phyloP scores from a whole-genome alignment of 208 protist species.

The Phytomonas sp. region DNA sequence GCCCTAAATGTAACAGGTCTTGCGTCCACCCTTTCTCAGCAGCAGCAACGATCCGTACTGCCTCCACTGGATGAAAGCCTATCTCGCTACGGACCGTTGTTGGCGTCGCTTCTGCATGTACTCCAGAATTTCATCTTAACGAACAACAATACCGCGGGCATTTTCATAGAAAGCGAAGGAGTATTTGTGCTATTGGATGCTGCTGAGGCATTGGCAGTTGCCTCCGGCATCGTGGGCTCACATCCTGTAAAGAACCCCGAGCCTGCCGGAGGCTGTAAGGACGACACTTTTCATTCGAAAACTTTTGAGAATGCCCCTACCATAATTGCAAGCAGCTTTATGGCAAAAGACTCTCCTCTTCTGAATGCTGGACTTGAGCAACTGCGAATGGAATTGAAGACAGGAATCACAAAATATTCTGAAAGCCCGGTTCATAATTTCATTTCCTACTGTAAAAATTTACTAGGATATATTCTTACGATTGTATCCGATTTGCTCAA shows the following conservation, averaged over 20 bases:
- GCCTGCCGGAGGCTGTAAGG: neutral
- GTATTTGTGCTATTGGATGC: constrained; percentile 15
- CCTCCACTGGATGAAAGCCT: neutral
- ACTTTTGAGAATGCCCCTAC: neutral
- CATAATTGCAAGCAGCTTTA: neutral
- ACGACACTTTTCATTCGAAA: neutral
- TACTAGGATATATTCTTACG: constrained; percentile 35
- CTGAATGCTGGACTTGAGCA: neutral
- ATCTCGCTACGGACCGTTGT: constrained; percentile 4
- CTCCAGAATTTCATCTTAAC: constrained; percentile 23
- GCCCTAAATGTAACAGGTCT: neutral
- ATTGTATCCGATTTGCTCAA: constrained; percentile 58
- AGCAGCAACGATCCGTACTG: neutral
- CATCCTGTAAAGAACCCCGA: neutral
- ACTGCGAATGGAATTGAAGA: neutral
- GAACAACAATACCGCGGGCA: constrained; percentile 20
- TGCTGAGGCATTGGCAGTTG: constrained; percentile 16
- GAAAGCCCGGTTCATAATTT: neutral
- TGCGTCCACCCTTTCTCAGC: neutral
- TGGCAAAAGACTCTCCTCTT: neutral
- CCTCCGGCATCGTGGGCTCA: neutral
- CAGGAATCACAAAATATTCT: neutral
- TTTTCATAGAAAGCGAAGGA: constrained; percentile 42
- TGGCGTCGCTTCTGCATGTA: constrained; percentile 22
- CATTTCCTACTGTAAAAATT: constrained; percentile 12